Evolutionary conservation across 305 asterid species (phyloP).

Genomic region (Nicotiana rustica): DNA sequence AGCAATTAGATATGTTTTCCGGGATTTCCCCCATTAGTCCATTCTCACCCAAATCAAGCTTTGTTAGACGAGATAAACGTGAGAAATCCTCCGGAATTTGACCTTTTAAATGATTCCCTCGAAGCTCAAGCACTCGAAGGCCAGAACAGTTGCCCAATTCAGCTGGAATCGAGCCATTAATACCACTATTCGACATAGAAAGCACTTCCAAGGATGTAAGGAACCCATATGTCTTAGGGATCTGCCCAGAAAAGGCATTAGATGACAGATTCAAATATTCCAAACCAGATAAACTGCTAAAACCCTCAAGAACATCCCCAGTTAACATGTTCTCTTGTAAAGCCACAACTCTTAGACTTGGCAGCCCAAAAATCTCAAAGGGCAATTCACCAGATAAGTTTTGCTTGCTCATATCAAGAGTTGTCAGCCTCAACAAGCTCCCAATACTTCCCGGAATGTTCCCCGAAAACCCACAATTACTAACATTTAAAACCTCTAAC

Average conservation of each 20-base stretch:
- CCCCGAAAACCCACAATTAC: constrained; percentile 74
- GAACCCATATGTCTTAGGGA: constrained; percentile 73
- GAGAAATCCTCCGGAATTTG: constrained; percentile 63
- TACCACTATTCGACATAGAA: constrained; percentile 59
- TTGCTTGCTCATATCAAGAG: constrained; percentile 77
- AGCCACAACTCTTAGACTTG: constrained; percentile 67
- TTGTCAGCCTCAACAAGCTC: constrained; percentile 58
- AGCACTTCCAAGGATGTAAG: constrained; percentile 60
- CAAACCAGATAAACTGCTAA: constrained; percentile 80
- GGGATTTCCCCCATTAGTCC: constrained; percentile 64
- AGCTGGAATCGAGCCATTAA: constrained; percentile 63
- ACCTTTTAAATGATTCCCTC: constrained; percentile 54
- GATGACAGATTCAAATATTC: constrained; percentile 70
- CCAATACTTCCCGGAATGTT: constrained; percentile 62
- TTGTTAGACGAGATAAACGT: constrained; percentile 55
- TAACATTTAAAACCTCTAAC: constrained; percentile 67
- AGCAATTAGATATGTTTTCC: constrained; percentile 60
- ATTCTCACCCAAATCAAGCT: constrained; percentile 75
- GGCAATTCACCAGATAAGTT: constrained; percentile 80
- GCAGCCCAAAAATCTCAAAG: constrained; percentile 73
- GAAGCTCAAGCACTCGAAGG: constrained; percentile 68
- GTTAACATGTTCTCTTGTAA: constrained; percentile 66
- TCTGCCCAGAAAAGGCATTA: constrained; percentile 64
- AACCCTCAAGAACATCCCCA: constrained; percentile 82
- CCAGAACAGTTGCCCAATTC: constrained; percentile 65